Conservation (phyloP, 139 green algal genomes). For the Auxenochlorella pyrenoidosa region DNA sequence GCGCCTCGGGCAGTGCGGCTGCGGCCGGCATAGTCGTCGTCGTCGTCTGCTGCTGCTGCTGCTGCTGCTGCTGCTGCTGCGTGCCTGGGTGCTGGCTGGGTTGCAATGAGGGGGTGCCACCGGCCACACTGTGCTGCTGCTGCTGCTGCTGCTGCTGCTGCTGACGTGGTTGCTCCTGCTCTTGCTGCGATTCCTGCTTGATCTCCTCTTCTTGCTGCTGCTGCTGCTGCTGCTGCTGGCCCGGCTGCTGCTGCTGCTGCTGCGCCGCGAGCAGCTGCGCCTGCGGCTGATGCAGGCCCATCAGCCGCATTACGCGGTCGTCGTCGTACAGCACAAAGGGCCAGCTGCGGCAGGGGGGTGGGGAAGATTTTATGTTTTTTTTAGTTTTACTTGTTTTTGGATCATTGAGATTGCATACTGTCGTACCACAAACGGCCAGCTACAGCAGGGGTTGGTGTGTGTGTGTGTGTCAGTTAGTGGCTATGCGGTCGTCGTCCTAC, state of each 20-base stretch:
- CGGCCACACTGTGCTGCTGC: neutral
- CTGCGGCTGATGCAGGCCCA: slow-evolving; percentile 51
- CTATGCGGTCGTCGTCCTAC: slow-evolving; percentile 84
- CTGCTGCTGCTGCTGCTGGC: neutral
- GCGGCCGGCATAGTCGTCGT: too few species aligned
- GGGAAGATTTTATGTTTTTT: neutral
- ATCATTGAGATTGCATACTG: too few species aligned
- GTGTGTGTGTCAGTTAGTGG: too few species aligned
- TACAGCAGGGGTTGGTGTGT: too few species aligned
- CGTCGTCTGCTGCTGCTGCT: neutral
- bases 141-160: slow-evolving; percentile 6
- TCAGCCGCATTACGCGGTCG: slow-evolving; percentile 75
- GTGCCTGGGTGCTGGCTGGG: too few species aligned
- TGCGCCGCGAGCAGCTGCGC: neutral
- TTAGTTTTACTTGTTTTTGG: too few species aligned
- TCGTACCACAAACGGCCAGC: too few species aligned
- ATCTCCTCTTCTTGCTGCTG: slow-evolving; percentile 6
- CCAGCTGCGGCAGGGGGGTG: slow-evolving; percentile 43
- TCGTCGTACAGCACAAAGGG: slow-evolving; percentile 90
- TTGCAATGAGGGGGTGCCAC: neutral
- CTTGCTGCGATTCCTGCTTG: neutral
- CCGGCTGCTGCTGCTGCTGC: slow-evolving; percentile 8
- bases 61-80: neutral
- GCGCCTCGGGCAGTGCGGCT: neutral
- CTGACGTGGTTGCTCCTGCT: neutral